Evolutionary conservation across 768 basidiomycete species (phyloP), one percentile per base, ranked within the genome.

Genomic region (Auricularia sp.): DNA sequence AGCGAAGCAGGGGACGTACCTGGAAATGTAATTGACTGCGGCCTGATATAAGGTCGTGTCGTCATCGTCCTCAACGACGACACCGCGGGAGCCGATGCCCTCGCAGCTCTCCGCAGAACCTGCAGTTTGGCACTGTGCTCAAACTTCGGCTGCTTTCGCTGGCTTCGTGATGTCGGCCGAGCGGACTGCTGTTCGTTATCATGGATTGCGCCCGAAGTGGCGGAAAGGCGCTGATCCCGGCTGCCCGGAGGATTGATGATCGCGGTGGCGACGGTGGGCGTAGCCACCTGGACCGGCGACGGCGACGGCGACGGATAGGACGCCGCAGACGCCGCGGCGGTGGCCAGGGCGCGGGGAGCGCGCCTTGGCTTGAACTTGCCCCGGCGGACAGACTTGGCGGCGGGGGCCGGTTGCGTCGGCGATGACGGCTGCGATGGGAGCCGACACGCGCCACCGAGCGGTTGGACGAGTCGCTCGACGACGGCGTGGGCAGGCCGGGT

Each of bases 1-100:
- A 16, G 29, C 59, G 12, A 34, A 33, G 10, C 14, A 29, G 33
- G 60, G 18, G 11, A 84, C 85, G 64, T 71, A 88, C 87, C 81
- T 80, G 10, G 82, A 81, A 65, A 89, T 85, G 71, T 80, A 87
- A 51, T 73, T 74, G 12, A 81, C 78, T 1, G 87, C 87, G 65
- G 84, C 84, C 62, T 85, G 77, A 70, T 85, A 87, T 58, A 36
- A 54, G 61, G 44, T 44, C 42, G 21, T 35, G n/a, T 66, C 66
- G 33, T 29, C 43, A 33, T 66, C 66, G 16, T 43, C 59, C 34
- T 66, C 64, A 8, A 61, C 66, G 44, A 66, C 43, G 21, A 63
- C 23, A n/a, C 59, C 56, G 10, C 44, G 53, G 16, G 61, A 33
- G 59, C 62, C 62, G 54, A 66, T 54, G 35, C 63, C 56, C 29